These are phyloP conservation scores for Phyllosticta citrichinensis DNA, from an alignment of 2,329 filamentous ascomycete species.

Conservation along the genomic window DNA sequence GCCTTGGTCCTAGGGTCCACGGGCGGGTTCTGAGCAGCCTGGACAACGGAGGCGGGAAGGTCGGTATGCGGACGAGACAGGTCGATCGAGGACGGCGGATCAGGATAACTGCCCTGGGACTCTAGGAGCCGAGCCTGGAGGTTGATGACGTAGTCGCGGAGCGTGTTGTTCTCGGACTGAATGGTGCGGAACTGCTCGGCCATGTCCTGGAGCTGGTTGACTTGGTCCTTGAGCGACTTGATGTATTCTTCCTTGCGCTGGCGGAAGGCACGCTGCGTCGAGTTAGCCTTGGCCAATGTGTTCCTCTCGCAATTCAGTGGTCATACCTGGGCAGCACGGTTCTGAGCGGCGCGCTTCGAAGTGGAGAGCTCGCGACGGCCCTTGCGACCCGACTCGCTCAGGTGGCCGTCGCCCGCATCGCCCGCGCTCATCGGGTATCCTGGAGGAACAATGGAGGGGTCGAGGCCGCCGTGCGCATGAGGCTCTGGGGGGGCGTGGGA, in stretches of 20 bases:
- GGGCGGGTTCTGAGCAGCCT: slow-evolving; percentile 13
- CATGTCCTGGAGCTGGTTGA: slow-evolving; percentile 67
- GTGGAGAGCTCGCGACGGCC: slow-evolving; percentile 87
- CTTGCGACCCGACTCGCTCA: slow-evolving; percentile 48
- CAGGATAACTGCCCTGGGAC: slow-evolving; percentile 71
- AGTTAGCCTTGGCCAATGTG: neutral
- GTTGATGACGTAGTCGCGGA: slow-evolving; percentile 87
- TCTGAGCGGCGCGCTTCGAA: slow-evolving; percentile 93
- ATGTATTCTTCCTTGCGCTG: slow-evolving; percentile 98
- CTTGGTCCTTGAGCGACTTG: slow-evolving; percentile 91
- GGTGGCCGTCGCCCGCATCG: slow-evolving; percentile 35
- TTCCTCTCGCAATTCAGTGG: too few species aligned
- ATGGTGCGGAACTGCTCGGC: slow-evolving; percentile 70
- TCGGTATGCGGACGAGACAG: slow-evolving; percentile 44
- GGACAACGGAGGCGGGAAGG: slow-evolving; percentile 11
- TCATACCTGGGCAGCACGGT: slow-evolving; percentile 87
- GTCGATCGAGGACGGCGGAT: slow-evolving; percentile 70
- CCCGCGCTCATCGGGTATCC: slow-evolving; percentile 39
- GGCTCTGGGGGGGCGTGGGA: slow-evolving; percentile 27
- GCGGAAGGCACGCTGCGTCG: slow-evolving; percentile 74
- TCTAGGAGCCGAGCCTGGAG: slow-evolving; percentile 82
- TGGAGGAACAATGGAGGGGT: slow-evolving; percentile 46
- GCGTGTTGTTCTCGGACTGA: slow-evolving; percentile 78
- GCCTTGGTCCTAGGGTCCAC: slow-evolving; percentile 1
- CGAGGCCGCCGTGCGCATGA: slow-evolving; percentile 45